Conservation (phyloP, 495 filamentous ascomycete species). For the Podospora appendiculata region DNA sequence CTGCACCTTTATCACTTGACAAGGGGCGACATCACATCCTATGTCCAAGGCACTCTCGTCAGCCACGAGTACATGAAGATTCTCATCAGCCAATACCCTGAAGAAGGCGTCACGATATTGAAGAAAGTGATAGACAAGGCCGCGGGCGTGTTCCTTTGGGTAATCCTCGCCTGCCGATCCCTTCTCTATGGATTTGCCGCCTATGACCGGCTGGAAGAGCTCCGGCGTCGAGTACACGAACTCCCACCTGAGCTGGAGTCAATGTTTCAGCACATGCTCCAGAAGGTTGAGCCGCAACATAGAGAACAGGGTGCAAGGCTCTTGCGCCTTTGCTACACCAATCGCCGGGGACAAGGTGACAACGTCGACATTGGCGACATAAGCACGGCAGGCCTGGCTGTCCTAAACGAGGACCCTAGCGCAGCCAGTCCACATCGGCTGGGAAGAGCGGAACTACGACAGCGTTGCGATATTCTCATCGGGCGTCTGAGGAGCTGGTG, state of each 20-base stretch:
- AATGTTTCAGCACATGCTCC: conserved; percentile 20
- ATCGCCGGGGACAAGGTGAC: background rate
- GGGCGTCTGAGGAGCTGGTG: conserved; percentile 13
- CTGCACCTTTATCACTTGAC: conserved; percentile 22
- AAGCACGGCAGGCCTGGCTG: background rate
- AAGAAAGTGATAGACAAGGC: conserved; percentile 22
- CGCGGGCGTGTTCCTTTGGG: conserved; percentile 33
- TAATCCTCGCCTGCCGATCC: conserved; percentile 18
- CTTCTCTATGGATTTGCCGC: conserved; percentile 9
- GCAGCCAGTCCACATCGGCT: background rate
- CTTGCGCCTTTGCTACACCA: background rate
- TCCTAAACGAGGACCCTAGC: background rate
- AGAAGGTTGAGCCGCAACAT: conserved; percentile 2
- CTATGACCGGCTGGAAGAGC: conserved; percentile 9
- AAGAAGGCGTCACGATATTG: background rate
- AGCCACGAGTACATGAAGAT: conserved; percentile 1
- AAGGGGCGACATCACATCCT: conserved; percentile 14
- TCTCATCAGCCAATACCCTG: background rate
- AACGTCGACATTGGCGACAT: background rate
- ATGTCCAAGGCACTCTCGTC: conserved; percentile 6
- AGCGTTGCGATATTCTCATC: conserved; percentile 7
- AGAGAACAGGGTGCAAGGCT: conserved; percentile 1
- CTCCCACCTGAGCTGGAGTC: conserved; percentile 19
- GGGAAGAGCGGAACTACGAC: background rate
- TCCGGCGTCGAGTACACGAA: conserved; percentile 12